Conservation (phyloP, 2,329 filamentous ascomycete species). For the Monilinia fructigena region DNA sequence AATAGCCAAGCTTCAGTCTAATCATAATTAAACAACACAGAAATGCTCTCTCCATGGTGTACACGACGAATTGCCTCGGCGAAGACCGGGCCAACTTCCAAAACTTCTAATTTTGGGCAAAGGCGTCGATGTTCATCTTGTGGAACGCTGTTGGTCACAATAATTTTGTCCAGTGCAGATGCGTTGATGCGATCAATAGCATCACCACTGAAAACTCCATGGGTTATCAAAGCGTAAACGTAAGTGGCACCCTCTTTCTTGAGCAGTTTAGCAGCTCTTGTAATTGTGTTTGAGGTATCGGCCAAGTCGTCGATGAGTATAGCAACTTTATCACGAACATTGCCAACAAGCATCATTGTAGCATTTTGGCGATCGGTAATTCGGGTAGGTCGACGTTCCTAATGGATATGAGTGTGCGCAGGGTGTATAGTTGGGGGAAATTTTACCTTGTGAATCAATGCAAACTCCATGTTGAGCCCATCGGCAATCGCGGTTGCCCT, state of each 20-base stretch:
- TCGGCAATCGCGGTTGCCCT: conserved; percentile 94
- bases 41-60: conserved; percentile 94
- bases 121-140: conserved; percentile 75
- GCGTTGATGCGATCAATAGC: conserved; percentile 93
- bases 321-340: conserved; percentile 75
- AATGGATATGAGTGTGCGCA: conserved; percentile 41
- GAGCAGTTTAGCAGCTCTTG: conserved; percentile 89
- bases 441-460: conserved; percentile 92
- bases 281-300: conserved; percentile 97
- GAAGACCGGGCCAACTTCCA: conserved; percentile 89
- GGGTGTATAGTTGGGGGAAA: conserved; percentile 35
- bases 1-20: conserved; percentile 22
- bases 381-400: conserved; percentile 86
- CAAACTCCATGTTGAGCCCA: conserved; percentile 89
- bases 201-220: conserved; percentile 92
- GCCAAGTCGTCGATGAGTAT: conserved; percentile 93
- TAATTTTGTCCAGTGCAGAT: conserved; percentile 85
- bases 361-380: conserved; percentile 87
- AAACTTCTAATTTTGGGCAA: conserved; percentile 85
- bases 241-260: conserved; percentile 92
- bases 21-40: conserved; percentile 24
- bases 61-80: conserved; percentile 94
- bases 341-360: conserved; percentile 92
- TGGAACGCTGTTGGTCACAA: conserved; percentile 93
- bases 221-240: conserved; percentile 89